Evolutionary conservation across 768 basidiomycete species (phyloP).

Genomic region (Calocybe cyanea): DNA sequence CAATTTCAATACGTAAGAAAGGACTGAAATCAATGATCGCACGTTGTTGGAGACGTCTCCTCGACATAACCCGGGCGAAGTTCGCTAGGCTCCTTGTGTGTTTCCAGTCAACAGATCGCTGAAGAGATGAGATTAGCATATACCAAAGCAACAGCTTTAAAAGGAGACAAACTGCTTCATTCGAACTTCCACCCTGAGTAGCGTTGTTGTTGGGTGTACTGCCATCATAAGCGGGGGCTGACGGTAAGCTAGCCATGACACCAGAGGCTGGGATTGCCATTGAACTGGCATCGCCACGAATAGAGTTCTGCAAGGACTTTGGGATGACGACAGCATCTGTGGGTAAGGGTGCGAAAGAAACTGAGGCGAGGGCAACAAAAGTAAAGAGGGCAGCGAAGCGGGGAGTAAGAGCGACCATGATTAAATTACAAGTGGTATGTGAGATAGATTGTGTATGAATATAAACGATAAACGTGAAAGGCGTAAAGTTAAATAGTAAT

Average conservation of each 20-base stretch:
- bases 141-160: not conserved
- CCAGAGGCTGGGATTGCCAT: too few relatives aligned
- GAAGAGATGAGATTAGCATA: not conserved
- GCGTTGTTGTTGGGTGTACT: too few relatives aligned
- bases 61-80: constrained; percentile 4
- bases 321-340: constrained; percentile 38
- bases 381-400: constrained; percentile 45
- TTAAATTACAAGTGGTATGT: constrained; percentile 7
- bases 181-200: not conserved
- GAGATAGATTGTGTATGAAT: constrained; percentile 19
- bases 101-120: constrained; percentile 4
- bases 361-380: constrained; percentile 40
- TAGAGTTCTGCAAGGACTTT: constrained; percentile 13
- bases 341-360: constrained; percentile 31
- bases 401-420: constrained; percentile 48
- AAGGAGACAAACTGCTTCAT: constrained; percentile 9
- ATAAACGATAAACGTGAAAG: constrained; percentile 6
- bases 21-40: not conserved
- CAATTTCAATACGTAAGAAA: constrained; percentile 8
- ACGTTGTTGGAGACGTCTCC: constrained; percentile 3
- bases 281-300: too few relatives aligned
- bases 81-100: not conserved
- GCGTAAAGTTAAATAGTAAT: constrained; percentile 5
- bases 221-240: too few relatives aligned
- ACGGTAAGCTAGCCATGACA: too few relatives aligned